Conservation (phyloP, 176 grass and related monocot genomes). For the Aegilops longissima region DNA sequence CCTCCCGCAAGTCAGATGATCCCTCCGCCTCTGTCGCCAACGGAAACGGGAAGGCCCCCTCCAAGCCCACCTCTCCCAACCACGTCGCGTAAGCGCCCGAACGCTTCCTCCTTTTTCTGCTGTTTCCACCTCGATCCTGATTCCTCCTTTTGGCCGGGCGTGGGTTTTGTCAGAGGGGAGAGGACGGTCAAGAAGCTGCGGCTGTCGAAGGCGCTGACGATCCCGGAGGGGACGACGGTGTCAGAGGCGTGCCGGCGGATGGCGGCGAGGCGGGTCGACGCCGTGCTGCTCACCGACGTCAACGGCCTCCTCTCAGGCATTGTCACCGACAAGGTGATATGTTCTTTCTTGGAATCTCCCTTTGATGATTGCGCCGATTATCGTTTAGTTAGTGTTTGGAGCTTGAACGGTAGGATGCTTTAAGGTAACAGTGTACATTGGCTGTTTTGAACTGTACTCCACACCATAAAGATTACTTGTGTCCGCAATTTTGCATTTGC, state of each 20-base stretch:
- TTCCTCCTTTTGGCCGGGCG: not conserved
- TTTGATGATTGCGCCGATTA: not conserved
- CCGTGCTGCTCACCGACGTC: constrained; percentile 80
- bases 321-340: constrained; percentile 79
- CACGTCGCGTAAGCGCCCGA: constrained; percentile 37
- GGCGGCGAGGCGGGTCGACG: constrained; percentile 64
- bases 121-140: not conserved
- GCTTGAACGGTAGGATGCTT: not conserved
- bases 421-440: not conserved
- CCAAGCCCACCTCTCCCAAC: constrained; percentile 46
- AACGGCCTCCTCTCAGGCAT: constrained; percentile 91
- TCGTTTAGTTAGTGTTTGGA: not conserved
- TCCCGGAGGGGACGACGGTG: constrained; percentile 72
- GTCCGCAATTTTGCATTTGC: constrained; percentile 26
- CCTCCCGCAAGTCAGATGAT: constrained; percentile 40
- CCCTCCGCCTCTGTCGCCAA: constrained; percentile 1
- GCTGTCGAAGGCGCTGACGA: constrained; percentile 87
- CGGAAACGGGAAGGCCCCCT: constrained; percentile 33
- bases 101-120: not conserved
- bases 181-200: constrained; percentile 90
- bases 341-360: not conserved
- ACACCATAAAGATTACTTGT: constrained; percentile 25
- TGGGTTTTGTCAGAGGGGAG: constrained; percentile 58
- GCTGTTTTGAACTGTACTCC: constrained; percentile 22
- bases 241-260: constrained; percentile 82